phyloP scores from a whole-genome alignment of 2,329 filamentous ascomycete species.

The Nemania serpens region DNA sequence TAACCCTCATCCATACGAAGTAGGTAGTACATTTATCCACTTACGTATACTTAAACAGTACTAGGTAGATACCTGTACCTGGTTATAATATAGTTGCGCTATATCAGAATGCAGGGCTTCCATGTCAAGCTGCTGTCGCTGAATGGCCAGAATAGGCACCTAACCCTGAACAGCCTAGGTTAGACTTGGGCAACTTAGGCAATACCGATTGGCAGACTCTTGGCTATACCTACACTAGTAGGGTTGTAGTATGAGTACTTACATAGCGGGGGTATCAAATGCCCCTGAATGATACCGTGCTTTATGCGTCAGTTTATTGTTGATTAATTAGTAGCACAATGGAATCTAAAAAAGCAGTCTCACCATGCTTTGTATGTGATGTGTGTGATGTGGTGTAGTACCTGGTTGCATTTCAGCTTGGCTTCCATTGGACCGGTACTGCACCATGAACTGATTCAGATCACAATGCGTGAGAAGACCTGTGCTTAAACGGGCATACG shows the following conservation, averaged over 20 bases:
- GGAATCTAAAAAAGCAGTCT: neutral
- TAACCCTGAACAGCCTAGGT: too few species aligned
- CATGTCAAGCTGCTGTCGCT: too few species aligned
- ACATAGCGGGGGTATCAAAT: neutral
- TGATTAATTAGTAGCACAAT: neutral
- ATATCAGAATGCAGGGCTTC: neutral
- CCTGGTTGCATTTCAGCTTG: neutral
- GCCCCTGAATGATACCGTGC: constrained; percentile 13
- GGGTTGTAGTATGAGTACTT: too few species aligned
- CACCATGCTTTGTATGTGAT: neutral
- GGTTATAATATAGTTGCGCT: too few species aligned
- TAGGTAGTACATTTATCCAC: too few species aligned
- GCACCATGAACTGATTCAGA: constrained; percentile 4
- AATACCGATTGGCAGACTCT: neutral
- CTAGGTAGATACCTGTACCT: too few species aligned
- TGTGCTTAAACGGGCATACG: neutral
- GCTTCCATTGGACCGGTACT: neutral
- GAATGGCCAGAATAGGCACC: too few species aligned
- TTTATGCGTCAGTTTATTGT: neutral
- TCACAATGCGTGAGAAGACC: neutral
- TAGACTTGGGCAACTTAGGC: neutral
- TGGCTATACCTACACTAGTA: neutral
- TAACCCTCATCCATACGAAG: too few species aligned
- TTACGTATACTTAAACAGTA: too few species aligned
- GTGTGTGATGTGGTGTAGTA: neutral